Base-by-base conservation (phyloP, 495 filamentous ascomycete genomes). In the Penicillium steckii region DNA sequence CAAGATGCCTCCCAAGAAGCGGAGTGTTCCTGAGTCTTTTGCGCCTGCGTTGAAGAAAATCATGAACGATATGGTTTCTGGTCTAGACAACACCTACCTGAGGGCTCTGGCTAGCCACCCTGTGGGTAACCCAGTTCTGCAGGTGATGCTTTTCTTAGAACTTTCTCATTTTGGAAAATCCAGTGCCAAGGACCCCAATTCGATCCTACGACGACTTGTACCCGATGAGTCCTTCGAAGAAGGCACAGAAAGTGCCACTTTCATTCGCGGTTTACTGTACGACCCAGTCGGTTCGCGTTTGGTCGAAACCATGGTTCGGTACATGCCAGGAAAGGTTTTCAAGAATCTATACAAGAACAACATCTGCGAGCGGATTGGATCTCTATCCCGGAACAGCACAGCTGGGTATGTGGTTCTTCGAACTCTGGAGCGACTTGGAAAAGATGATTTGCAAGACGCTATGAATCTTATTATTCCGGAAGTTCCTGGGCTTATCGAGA, bases 271-370 rank as follows among this genome's bases (percentile, higher is more conserved):
- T 29, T 78, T 97, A 55, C 68, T 97, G 19, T 97, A 97, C 62
- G 89, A 96, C 61, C 73, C 88, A 0, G 82, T 97, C 21, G 95
- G 95, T 4, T 96, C 91, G 4, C 85, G 91, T 25, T 77, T 98
- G 4, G 79, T 96, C 9, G 94, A 98, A 65, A 87, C 84, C 2
- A 85, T 98, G 48, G 80, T 96, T 52, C 79, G 80, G 8, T 76
- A 85, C 59, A 86, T 87, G 24, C 91, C 92, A 0, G 91, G 89
- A 24, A 95, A 89, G 61, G 77, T 88, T 17, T 97, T 97, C 79
- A 96, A 96, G 64, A 78, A 80, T 18, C 66, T 98, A 0, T 88
- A 93, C 62, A 80, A 78, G 35, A 82, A 84, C 41, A 81, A 88
- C 52, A 87, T 97, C 53, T 82, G 81, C 48, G 84, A 85, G 1